A percentile compares a stretch with the other conserved stretches of the same genome.
Evolutionary conservation across 1,284 basidiomycete species (phyloP).

Genomic region (Leucoagaricus sp.): DNA sequence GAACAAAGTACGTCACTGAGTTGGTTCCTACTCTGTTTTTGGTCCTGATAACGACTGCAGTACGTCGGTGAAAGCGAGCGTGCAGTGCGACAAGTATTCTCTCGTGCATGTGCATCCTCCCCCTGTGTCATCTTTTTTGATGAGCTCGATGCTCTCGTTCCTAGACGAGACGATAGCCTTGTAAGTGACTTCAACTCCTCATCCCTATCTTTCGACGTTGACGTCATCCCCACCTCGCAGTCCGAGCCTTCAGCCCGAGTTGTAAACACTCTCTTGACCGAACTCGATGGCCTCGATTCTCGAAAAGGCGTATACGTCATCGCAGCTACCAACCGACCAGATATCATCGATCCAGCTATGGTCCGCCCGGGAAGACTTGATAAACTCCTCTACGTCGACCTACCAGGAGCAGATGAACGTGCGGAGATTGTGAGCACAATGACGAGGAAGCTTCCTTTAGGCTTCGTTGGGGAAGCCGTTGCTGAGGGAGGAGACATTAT

Average conservation of each 20-base stretch:
- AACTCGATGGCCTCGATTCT: slow-evolving; percentile 92
- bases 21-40: background rate
- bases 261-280: slow-evolving; percentile 95
- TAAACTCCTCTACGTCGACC: slow-evolving; percentile 95
- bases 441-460: slow-evolving; percentile 75
- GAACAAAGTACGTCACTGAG: slow-evolving; percentile 75
- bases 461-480: slow-evolving; percentile 21
- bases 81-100: slow-evolving; percentile 93
- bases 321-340: slow-evolving; percentile 96
- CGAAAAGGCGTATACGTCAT: slow-evolving; percentile 95
- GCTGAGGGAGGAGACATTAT: slow-evolving; percentile 1
- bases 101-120: slow-evolving; percentile 82
- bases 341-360: slow-evolving; percentile 99
- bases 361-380: slow-evolving; percentile 94
- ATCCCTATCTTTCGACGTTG: background rate
- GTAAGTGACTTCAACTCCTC: slow-evolving; percentile 42
- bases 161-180: slow-evolving; percentile 88
- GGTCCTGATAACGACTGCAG: slow-evolving; percentile 40
- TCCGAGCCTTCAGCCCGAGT: slow-evolving; percentile 97
- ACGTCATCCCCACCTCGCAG: slow-evolving; percentile 37
- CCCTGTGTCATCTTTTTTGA: slow-evolving; percentile 96
- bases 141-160: slow-evolving; percentile 95
- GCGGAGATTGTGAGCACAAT: slow-evolving; percentile 85
- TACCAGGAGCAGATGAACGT: slow-evolving; percentile 79
- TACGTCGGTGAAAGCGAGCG: slow-evolving; percentile 98